A percentile compares a stretch with the other conserved stretches of the same genome.
Evolutionary conservation across 2,329 filamentous ascomycete genomes (phyloP).

Genomic region (Cordyceps militaris): DNA sequence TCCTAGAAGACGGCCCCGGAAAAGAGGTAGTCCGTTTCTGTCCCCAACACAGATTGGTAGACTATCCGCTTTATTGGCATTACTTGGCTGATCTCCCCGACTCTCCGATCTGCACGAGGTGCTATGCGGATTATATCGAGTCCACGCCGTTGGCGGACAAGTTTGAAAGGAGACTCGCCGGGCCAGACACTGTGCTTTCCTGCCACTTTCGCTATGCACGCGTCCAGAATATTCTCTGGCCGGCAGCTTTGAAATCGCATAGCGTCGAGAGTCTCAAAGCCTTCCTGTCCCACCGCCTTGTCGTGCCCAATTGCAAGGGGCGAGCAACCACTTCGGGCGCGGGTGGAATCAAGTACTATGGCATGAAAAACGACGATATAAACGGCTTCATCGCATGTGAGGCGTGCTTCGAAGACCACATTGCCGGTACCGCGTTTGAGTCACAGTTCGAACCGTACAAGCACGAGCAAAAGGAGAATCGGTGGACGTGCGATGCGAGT

Average conservation of each 20-base stretch:
- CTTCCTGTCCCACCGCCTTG: conserved; percentile 23
- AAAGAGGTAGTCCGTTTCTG: conserved; percentile 23
- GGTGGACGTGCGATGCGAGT: conserved; percentile 29
- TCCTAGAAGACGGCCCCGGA: conserved; percentile 19
- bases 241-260: conserved; percentile 22
- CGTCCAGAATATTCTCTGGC: conserved; percentile 28
- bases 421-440: conserved; percentile 24
- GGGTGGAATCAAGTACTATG: conserved; percentile 27
- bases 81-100: conserved; percentile 20
- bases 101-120: conserved; percentile 34
- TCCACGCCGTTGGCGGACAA: conserved; percentile 21
- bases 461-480: conserved; percentile 20
- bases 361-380: conserved; percentile 22
- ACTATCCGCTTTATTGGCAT: conserved; percentile 28
- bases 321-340: conserved; percentile 14
- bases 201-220: conserved; percentile 26
- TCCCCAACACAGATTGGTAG: conserved; percentile 21
- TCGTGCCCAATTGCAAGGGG: conserved; percentile 25
- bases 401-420: conserved; percentile 30
- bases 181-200: conserved; percentile 22
- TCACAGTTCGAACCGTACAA: conserved; percentile 21
- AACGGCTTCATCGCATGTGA: conserved; percentile 30
- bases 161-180: conserved; percentile 23
- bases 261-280: conserved; percentile 20
- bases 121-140: conserved; percentile 32